A percentile compares a stretch with the other conserved stretches of the same genome.
phyloP scores from a whole-genome alignment of 2,329 filamentous ascomycete species.

The Aureobasidium pullulans region DNA sequence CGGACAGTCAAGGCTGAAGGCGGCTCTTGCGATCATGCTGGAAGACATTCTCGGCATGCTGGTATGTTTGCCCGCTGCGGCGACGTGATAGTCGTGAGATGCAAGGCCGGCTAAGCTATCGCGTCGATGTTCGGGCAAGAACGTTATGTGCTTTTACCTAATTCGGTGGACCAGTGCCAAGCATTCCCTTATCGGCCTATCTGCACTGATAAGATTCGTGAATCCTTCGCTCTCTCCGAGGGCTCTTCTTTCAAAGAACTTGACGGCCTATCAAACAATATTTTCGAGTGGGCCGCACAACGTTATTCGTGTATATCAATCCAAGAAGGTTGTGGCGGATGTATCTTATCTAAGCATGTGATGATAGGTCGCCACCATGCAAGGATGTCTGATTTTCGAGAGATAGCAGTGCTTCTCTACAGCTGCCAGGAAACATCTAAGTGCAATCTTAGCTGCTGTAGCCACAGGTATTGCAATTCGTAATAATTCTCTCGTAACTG shows the following conservation, averaged over 20 bases:
- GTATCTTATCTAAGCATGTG: background rate
- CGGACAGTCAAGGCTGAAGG: background rate
- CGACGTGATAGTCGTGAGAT: background rate
- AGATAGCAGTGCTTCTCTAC: background rate
- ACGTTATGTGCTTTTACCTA: background rate
- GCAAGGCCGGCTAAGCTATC: background rate
- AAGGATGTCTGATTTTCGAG: background rate
- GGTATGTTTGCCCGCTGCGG: background rate
- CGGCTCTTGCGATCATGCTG: background rate
- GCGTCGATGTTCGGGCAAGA: background rate
- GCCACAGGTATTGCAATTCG: background rate
- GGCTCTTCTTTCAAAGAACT: background rate
- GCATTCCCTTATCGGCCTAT: background rate
- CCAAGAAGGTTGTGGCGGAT: background rate
- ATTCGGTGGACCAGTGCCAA: background rate
- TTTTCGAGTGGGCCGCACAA: background rate
- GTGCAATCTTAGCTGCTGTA: background rate
- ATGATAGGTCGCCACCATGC: background rate
- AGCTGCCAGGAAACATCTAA: background rate
- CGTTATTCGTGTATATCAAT: background rate
- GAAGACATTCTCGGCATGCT: background rate
- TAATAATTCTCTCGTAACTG: background rate
- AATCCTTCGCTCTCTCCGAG: background rate
- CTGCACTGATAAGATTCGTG: background rate
- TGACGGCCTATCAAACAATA: background rate